Evolutionary conservation across 768 basidiomycete species (phyloP), one percentile per base, ranked within the genome.

Genomic region (Agaricus blazei): DNA sequence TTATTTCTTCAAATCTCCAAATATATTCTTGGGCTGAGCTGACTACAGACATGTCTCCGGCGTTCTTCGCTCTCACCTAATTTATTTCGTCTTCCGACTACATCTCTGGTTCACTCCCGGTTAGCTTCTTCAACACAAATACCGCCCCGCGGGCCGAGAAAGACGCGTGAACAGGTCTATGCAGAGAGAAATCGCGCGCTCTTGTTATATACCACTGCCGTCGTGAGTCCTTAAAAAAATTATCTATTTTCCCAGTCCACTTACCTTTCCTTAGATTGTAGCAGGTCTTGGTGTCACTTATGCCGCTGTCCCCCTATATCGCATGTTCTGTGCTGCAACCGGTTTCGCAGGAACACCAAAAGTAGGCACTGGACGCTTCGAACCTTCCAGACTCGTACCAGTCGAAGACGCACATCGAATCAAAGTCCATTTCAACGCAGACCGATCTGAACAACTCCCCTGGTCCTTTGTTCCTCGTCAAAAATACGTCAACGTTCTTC

Each of bases 291-390:
- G 96, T 14, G 78, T 87, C 26, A 88, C 94, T n/a, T 99, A 99
- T 67, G 97, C 97, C 9, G 91, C 96, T 37, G 96, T 98, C 0
- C 97, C 97, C 0, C 77, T 98, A 14, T 99, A 99, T 70, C 88
- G 97, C 58, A 94, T 96, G 72, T 99, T 99, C 75, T 99, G 97
- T 69, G 88, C 93, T 6, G 92, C 95, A 12, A 99, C 97, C 3
- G 97, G 97, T 8, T 99, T 96, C 65, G 92, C 88, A 23, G 97
- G 97, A 3, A 95, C 93, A 26, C 97, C 97, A 12, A 85, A 90
- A 37, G 90, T 94, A 48, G 85, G 90, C 28, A 85, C 83, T n/a
- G 90, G 86, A 38, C 82, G 86, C 36, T 94, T 92, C 60, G 85
- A 87, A 51, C 81, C 94, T 0, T 90, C 91, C 52, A 84, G 95